Evolutionary conservation across 495 filamentous ascomycete genomes (phyloP), one percentile per base, ranked within the genome.

Genomic region (Lentithecium fluviatile): DNA sequence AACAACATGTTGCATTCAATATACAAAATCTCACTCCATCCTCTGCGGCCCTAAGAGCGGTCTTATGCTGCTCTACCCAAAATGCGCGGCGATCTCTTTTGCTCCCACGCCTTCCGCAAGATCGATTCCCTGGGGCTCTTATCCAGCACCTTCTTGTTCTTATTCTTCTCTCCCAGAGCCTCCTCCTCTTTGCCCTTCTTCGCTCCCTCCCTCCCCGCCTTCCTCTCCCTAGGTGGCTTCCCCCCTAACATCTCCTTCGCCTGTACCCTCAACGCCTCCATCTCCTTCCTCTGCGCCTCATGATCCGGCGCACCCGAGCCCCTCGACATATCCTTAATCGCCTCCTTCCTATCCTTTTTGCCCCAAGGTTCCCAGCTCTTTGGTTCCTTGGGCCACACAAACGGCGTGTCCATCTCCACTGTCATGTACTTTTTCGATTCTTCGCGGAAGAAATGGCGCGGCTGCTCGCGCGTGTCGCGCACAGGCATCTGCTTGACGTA

Each of bases 391-490:
- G 92, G 92, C 85, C 88, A 96, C 57, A 86, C 83, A 79, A 97
- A 96, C 37, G 90, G 88, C 79, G 83, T 73, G 34, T 77, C 80
- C 77, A 97, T 80, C 78, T 95, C 87, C 47, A 91, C 88, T 25
- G 87, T 90, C 92, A 97, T 97, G 73, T 83, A 88, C 83, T 97
- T 97, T 62, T 85, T 79, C 34, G 83, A 77, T 56, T 78, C 74
- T 24, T 88, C 87, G 23, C 90, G 81, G 58, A 62, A 70, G 70
- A 71, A 77, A 46, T 83, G 75, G 63, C 68, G 56, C 25, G 64
- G 56, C 34, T 51, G 38, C 20, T 67, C 69, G 60, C 77, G 80
- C 48, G 76, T 76, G 50, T 76, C 80, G 52, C 73, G 73, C 26
- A 89, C 78, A 48, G 79, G 81, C 66, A 81, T 79, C 70, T 88